Evolutionary conservation across 2,329 filamentous ascomycete genomes (phyloP), one percentile per base, ranked within the genome.

Genomic region (Chrysoporthe deuterocubensis): DNA sequence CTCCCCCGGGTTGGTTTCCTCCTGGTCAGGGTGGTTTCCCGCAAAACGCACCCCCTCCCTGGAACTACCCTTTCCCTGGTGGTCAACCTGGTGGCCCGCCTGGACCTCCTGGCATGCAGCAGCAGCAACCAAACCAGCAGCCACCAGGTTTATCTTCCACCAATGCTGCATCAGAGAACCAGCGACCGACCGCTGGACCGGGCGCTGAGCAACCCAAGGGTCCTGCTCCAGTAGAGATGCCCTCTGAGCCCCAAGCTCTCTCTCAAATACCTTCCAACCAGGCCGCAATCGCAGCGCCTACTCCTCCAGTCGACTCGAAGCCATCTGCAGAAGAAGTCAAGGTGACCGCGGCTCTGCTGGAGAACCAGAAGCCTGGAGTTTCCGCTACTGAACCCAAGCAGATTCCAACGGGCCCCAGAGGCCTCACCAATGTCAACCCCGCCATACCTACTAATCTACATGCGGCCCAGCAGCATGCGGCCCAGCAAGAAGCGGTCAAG

Each of bases 1-100:
- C 91, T 71, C 90, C 89, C 37, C 64, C 88, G 34, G 91, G 90
- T 66, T 96, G 93, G 92, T 95, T 90, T 76, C 91, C 91, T 72
- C 88, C 86, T 71, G 88, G 89, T 9, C 90, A 90, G 7, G 92
- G 92, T 78, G 90, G 89, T 37, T 96, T 93, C 73, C 90, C 89
- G 44, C 89, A 87, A 70, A 83, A 80, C 42, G 90, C 88, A 16
- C 88, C 87, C 40, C 90, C 86, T 60, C 85, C 84, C 21, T 88
- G 84, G 85, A 81, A 79, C 75, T 84, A 81, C 75, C 85, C 81
- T 72, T 92, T 90, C 75, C 90, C 89, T 69, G 88, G 87, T 46
- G 73, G 72, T 14, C 75, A 73, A 14, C 74, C 74, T 4, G 76
- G 75, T 57, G 76, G 74, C 6, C 76, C 75, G 26, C 71, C 68